Conservation (phyloP, 768 basidiomycete species). For the Phaeotremella skinneri region DNA sequence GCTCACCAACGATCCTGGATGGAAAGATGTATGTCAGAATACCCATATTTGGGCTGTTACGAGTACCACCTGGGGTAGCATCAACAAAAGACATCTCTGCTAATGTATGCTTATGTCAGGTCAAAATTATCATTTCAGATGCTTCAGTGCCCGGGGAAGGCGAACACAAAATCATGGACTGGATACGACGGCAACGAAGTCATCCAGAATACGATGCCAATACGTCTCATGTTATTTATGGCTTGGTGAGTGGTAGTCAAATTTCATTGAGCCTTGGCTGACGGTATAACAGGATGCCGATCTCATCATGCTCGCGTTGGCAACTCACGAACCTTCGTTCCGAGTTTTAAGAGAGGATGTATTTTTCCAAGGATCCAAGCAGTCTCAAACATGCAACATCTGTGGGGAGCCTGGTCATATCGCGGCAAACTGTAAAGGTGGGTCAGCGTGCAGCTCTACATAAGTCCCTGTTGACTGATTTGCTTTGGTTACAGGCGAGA, state of each 20-base stretch:
- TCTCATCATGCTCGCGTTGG: slow-evolving; percentile 96
- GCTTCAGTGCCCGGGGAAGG: slow-evolving; percentile 97
- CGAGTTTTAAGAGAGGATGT: slow-evolving; percentile 97
- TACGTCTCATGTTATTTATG: slow-evolving; percentile 94
- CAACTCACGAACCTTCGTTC: slow-evolving; percentile 98
- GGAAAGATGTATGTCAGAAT: slow-evolving; percentile 79
- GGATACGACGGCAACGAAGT: slow-evolving; percentile 80
- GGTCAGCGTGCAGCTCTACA: slow-evolving; percentile 3
- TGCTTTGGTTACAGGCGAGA: slow-evolving; percentile 53
- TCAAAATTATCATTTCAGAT: slow-evolving; percentile 95
- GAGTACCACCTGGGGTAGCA: no score
- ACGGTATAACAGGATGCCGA: slow-evolving; percentile 75
- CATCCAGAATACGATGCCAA: slow-evolving; percentile 92
- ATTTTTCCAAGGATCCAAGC: slow-evolving; percentile 74
- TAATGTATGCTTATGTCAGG: no score
- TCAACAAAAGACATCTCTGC: no score
- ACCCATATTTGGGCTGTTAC: no score
- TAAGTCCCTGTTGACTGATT: neutral
- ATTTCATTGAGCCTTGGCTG: neutral
- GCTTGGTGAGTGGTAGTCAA: slow-evolving; percentile 62
- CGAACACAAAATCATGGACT: slow-evolving; percentile 99
- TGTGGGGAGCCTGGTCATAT: slow-evolving; percentile 95
- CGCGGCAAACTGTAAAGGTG: slow-evolving; percentile 86
- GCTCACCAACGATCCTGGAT: slow-evolving; percentile 90
- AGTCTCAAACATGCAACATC: slow-evolving; percentile 73